These are phyloP conservation scores for Calonectria hongkongensis DNA, from an alignment of 2,329 filamentous ascomycete genomes.

Conservation along the genomic window DNA sequence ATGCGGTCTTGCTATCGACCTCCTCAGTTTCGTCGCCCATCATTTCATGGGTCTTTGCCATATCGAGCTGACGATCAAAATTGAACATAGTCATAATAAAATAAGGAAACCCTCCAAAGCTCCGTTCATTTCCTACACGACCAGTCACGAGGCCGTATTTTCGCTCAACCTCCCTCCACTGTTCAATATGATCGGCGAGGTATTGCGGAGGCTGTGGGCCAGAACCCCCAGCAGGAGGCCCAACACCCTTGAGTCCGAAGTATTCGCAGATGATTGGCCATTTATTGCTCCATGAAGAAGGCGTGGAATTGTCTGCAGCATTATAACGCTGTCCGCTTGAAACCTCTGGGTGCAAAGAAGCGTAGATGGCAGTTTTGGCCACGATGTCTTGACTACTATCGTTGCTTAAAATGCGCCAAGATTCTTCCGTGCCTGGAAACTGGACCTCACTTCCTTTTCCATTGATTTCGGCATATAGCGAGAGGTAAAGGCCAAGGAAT, in stretches of 20 bases:
- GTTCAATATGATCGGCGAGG: constrained; percentile 56
- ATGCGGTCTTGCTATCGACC: constrained; percentile 54
- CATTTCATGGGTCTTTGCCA: constrained; percentile 57
- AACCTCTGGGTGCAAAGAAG: constrained; percentile 62
- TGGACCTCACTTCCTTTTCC: constrained; percentile 58
- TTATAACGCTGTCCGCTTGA: constrained; percentile 64
- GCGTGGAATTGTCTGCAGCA: constrained; percentile 61
- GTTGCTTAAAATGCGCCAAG: constrained; percentile 58
- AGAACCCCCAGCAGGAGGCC: constrained; percentile 53
- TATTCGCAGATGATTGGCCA: constrained; percentile 68
- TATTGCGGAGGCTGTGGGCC: constrained; percentile 58
- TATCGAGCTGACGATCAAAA: constrained; percentile 60
- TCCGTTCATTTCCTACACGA: constrained; percentile 57
- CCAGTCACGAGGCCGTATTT: constrained; percentile 58
- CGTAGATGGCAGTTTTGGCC: constrained; percentile 64
- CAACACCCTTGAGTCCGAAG: constrained; percentile 65
- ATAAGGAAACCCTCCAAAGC: constrained; percentile 55
- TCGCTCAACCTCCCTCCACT: constrained; percentile 58
- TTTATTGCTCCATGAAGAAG: constrained; percentile 63
- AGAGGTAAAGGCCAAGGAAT: constrained; percentile 61
- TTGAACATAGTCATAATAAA: constrained; percentile 60
- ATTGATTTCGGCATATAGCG: constrained; percentile 60
- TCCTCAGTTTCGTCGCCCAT: constrained; percentile 57
- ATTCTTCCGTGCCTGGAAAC: constrained; percentile 61
- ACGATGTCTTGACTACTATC: constrained; percentile 61